Base-by-base conservation (phyloP, 2,329 filamentous ascomycete genomes). In the Helotiales sp. region DNA sequence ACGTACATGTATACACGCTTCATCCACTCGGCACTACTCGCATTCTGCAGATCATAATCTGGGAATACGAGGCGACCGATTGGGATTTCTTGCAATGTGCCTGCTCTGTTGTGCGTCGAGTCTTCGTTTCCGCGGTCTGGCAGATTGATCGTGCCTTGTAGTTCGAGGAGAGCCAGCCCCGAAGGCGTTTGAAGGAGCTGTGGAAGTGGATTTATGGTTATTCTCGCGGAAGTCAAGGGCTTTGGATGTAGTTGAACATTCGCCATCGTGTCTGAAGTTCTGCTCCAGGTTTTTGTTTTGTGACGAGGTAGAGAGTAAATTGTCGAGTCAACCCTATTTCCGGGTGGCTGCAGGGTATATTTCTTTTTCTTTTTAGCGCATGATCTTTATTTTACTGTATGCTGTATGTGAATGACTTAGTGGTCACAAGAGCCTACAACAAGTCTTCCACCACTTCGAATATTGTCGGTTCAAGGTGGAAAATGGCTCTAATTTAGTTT, bases 61-160 rank as follows among this genome's bases (percentile, higher is more conserved):
- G 91, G 91, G 67, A 96, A 96, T 30, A 88, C 81, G 29, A 96
- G 80, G 55, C 84, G 86, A 30, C 92, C 92, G 63, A 96, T 79
- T 25, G 79, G 74, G 1, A 84, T 83, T 52, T 77, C 73, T 25
- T 10, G 52, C 36, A 6, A 58, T 55, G 8, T 36, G 57, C 19
- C 59, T 59, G 27, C 19, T 51, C 27, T 61, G 58, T 5, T 58
- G 57, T 19, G 73, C 67, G 2, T 70, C 60, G 17, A 71, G 25
- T 72, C 63, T 52, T 76, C 66, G 9, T 66, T 62, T 24, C 74
- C 68, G n/a, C 71, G 65, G 2, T 75, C 62, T 7, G 91, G 87
- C 1, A 92, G 79, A 73, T 96, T 93, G 75, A 99, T 87, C 13
- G 85, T 91, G 60, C 93, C 95, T 78, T 99, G 95, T 13, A 99